phyloP scores from a whole-genome alignment of 176 grass and related monocot genomes.

The Metroxylon sagu region DNA sequence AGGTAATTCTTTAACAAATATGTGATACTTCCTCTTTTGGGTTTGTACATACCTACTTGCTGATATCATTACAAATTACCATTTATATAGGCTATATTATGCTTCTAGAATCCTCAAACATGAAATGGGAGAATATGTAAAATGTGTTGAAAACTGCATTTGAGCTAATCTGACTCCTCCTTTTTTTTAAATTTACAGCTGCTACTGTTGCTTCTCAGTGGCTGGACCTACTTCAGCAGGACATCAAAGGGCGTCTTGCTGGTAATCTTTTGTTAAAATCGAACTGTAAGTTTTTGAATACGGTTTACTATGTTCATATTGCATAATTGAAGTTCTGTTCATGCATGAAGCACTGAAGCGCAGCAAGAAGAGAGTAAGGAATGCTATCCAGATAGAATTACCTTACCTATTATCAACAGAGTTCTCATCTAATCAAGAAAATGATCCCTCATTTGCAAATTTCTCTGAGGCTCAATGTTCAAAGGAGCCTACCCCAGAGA shows the following conservation, averaged over 20 bases:
- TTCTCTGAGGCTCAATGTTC: slow-evolving; percentile 23
- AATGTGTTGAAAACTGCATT: neutral
- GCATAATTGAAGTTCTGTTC: no score
- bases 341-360: slow-evolving; percentile 60
- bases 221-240: slow-evolving; percentile 86
- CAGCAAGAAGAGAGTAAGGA: slow-evolving; percentile 64
- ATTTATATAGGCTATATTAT: no score
- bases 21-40: no score
- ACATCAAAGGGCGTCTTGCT: slow-evolving; percentile 88
- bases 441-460: slow-evolving; percentile 29
- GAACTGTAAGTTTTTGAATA: neutral
- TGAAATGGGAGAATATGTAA: neutral
- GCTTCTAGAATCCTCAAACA: no score
- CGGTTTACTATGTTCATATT: no score
- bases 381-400: slow-evolving; percentile 70
- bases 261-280: slow-evolving; percentile 34
- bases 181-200: slow-evolving; percentile 32
- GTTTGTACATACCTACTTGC: no score
- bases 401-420: slow-evolving; percentile 77
- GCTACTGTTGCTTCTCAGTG: slow-evolving; percentile 80
- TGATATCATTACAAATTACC: no score
- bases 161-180: neutral
- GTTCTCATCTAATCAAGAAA: slow-evolving; percentile 59
- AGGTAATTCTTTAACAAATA: slow-evolving; percentile 15
- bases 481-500: slow-evolving; percentile 41